These are phyloP conservation scores for Pugionium cornutum DNA, from an alignment of 345 rosid species.

Conservation along the genomic window DNA sequence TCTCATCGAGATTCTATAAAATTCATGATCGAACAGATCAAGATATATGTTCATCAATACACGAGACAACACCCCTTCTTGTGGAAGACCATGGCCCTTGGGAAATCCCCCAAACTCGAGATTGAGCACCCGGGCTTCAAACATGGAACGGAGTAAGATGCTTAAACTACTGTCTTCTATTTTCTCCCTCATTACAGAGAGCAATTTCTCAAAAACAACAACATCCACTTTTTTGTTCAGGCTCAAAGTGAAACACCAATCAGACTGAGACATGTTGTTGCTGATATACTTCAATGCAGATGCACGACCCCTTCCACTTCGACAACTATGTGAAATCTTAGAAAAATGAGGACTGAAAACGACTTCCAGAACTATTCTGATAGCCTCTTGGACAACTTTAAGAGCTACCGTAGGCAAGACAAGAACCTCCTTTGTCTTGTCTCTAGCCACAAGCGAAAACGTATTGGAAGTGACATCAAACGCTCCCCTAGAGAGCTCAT, in stretches of 20 bases:
- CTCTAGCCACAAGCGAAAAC: conserved; percentile 57
- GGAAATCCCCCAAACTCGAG: conserved; percentile 88
- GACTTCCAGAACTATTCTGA: conserved; percentile 74
- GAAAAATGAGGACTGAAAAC: conserved; percentile 77
- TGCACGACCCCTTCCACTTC: conserved; percentile 74
- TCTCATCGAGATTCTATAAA: conserved; percentile 68
- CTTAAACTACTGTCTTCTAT: conserved; percentile 56
- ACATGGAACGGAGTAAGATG: conserved; percentile 61
- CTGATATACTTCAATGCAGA: conserved; percentile 71
- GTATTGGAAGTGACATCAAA: conserved; percentile 62
- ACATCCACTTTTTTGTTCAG: conserved; percentile 57
- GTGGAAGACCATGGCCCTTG: conserved; percentile 96
- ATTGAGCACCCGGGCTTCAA: conserved; percentile 67
- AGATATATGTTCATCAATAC: conserved; percentile 82
- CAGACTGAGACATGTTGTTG: conserved; percentile 57
- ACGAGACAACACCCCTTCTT: conserved; percentile 84
- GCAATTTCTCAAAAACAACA: conserved; percentile 51
- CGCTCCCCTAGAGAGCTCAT: conserved; percentile 59
- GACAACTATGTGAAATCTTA: conserved; percentile 88
- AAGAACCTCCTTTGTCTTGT: conserved; percentile 63
- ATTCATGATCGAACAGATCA: conserved; percentile 66
- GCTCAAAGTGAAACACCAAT: conserved; percentile 82
- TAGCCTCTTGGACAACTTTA: conserved; percentile 78
- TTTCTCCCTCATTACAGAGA: conserved; percentile 63
- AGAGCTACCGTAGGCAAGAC: conserved; percentile 68